Percentiles rank a stretch among this genome's conserved stretches.
phyloP scores from a whole-genome alignment of 2,329 filamentous ascomycete species.

The Cladosporium sp. region DNA sequence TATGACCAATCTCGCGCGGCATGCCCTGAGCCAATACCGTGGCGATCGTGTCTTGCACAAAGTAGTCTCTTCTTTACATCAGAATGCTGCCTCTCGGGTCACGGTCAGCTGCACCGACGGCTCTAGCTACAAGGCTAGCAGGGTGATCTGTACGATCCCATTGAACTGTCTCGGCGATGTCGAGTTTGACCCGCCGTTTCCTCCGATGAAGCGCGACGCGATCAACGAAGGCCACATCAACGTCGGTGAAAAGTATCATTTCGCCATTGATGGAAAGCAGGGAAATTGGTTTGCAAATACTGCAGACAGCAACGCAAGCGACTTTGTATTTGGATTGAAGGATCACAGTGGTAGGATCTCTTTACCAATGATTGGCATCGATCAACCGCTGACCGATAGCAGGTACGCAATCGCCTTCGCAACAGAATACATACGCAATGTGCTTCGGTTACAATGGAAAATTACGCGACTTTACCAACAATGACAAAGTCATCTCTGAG shows the following conservation, averaged over 20 bases:
- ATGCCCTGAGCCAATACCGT: background rate
- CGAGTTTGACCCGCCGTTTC: slow-evolving; percentile 25
- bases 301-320: background rate
- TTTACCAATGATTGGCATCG: slow-evolving; percentile 24
- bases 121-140: background rate
- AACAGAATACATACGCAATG: slow-evolving; percentile 12
- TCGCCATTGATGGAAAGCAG: slow-evolving; percentile 7
- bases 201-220: slow-evolving; percentile 20
- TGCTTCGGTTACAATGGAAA: slow-evolving; percentile 10
- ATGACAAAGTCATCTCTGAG: background rate
- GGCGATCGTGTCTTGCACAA: background rate
- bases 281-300: slow-evolving; percentile 1
- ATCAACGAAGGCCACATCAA: slow-evolving; percentile 26
- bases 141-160: background rate
- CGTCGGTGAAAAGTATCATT: slow-evolving; percentile 26
- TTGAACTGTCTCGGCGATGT: slow-evolving; percentile 16
- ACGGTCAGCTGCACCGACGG: background rate
- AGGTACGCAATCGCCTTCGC: background rate
- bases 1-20: slow-evolving; percentile 7
- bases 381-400: slow-evolving; percentile 13
- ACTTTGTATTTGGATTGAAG: background rate
- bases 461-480: background rate
- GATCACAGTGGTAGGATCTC: slow-evolving; percentile 10
- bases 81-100: background rate
- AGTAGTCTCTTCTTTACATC: background rate